These are phyloP conservation scores for Filobasidium wieringae DNA, from an alignment of 768 basidiomycete species.

Conservation along the genomic window DNA sequence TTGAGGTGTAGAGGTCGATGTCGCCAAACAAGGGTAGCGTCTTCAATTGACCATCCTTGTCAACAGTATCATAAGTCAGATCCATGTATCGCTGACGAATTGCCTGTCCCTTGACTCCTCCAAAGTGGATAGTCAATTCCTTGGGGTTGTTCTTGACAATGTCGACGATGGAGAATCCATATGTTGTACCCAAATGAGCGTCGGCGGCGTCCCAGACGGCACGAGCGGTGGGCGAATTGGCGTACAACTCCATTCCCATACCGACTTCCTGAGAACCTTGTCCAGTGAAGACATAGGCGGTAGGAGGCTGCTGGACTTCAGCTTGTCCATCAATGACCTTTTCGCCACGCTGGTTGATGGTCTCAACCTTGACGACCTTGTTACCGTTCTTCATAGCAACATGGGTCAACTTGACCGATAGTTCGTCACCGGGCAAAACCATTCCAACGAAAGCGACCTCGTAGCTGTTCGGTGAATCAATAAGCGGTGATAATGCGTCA, in stretches of 20 bases:
- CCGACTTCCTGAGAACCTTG: constrained; percentile 96
- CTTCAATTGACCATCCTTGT: constrained; percentile 90
- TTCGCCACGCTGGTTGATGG: constrained; percentile 69
- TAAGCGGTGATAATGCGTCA: not conserved
- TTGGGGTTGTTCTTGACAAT: constrained; percentile 98
- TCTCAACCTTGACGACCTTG: constrained; percentile 80
- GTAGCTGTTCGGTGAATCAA: constrained; percentile 49
- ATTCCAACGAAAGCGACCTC: constrained; percentile 93
- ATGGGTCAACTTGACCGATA: constrained; percentile 77
- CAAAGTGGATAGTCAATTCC: constrained; percentile 96
- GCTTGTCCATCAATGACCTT: constrained; percentile 87
- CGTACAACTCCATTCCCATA: constrained; percentile 99
- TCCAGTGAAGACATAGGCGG: constrained; percentile 95
- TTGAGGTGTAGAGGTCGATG: constrained; percentile 84
- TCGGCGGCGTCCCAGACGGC: constrained; percentile 97
- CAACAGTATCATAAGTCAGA: constrained; percentile 94
- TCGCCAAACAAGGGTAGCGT: constrained; percentile 92
- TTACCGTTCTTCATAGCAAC: constrained; percentile 85
- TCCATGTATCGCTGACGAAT: constrained; percentile 99
- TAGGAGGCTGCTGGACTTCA: constrained; percentile 79
- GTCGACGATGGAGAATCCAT: constrained; percentile 97
- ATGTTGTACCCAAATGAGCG: constrained; percentile 79
- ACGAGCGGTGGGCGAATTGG: constrained; percentile 77
- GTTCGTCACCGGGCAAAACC: constrained; percentile 81
- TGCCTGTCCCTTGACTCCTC: constrained; percentile 96